Evolutionary conservation across 163 green algal genomes (phyloP).

Genomic region (Scenedesmus sp.): DNA sequence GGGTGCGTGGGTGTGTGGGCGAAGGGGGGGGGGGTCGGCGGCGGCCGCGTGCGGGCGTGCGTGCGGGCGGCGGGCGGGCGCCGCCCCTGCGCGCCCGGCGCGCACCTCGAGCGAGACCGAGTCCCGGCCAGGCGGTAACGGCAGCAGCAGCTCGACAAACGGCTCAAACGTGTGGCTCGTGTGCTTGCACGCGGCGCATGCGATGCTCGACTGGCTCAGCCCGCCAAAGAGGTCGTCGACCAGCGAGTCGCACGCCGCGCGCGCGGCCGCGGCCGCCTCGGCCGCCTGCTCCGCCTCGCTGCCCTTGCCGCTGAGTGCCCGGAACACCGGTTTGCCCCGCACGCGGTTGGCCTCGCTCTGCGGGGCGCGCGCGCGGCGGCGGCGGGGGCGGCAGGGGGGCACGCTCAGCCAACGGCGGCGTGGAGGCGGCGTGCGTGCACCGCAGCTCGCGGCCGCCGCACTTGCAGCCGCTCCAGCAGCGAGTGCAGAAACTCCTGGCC

Average conservation of each 20-base stretch:
- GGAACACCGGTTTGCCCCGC: slow-evolving; percentile 66
- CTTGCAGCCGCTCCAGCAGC: slow-evolving; percentile 79
- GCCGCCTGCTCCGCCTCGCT: slow-evolving; percentile 65
- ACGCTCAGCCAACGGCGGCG: neutral
- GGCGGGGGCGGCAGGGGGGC: neutral
- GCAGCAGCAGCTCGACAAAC: slow-evolving; percentile 83
- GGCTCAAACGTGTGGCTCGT: slow-evolving; percentile 81
- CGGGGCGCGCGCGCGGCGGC: neutral
- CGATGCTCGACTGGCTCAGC: slow-evolving; percentile 77
- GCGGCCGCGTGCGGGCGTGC: too few species aligned
- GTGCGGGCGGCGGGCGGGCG: too few species aligned
- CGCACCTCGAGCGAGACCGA: slow-evolving; percentile 20
- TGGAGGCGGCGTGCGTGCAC: neutral
- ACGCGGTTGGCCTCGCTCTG: slow-evolving; percentile 67
- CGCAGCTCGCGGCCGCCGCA: slow-evolving; percentile 1
- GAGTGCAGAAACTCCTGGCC: slow-evolving; percentile 81
- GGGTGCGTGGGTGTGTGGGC: too few species aligned
- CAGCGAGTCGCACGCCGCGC: slow-evolving; percentile 66
- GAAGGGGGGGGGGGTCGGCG: too few species aligned
- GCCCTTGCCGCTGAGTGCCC: slow-evolving; percentile 68
- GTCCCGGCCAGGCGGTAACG: slow-evolving; percentile 58
- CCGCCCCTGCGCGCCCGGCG: too few species aligned
- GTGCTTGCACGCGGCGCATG: slow-evolving; percentile 68
- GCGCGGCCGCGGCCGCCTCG: slow-evolving; percentile 66
- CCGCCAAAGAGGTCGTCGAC: slow-evolving; percentile 83